Evolutionary conservation across 805 yeast genomes (phyloP).

Genomic region (Brettanomyces custersianus): DNA sequence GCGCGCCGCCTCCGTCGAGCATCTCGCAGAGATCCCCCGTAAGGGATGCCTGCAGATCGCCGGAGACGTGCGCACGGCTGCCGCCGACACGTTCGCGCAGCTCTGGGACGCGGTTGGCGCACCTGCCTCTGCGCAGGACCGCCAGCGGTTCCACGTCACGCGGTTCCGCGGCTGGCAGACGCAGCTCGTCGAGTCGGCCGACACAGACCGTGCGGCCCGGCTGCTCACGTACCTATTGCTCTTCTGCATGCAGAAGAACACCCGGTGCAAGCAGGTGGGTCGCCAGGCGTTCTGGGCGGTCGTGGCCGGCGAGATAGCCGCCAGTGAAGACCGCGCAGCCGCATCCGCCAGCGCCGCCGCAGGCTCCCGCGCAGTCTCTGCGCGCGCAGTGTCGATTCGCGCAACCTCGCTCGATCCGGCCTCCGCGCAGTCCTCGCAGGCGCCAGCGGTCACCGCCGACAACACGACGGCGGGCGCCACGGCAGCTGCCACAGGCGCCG

Average conservation of each 20-base stretch:
- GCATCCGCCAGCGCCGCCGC: neutral
- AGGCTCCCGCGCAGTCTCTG: too few relatives aligned
- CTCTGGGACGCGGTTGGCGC: constrained; percentile 74
- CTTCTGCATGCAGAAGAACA: constrained; percentile 60
- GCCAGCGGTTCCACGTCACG: constrained; percentile 47
- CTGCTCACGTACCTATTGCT: constrained; percentile 55
- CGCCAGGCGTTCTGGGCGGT: constrained; percentile 64
- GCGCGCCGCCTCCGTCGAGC: constrained; percentile 51
- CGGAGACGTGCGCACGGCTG: constrained; percentile 51
- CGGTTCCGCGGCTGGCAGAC: constrained; percentile 62
- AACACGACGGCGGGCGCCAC: too few relatives aligned
- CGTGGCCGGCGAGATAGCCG: constrained; percentile 55
- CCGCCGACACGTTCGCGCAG: constrained; percentile 44
- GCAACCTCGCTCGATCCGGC: too few relatives aligned
- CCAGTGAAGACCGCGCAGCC: constrained; percentile 35
- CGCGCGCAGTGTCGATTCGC: too few relatives aligned
- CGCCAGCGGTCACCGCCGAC: too few relatives aligned
- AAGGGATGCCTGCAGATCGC: constrained; percentile 59
- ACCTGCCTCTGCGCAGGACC: constrained; percentile 46
- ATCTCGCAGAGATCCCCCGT: constrained; percentile 62
- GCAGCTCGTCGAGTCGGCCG: neutral
- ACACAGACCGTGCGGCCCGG: constrained; percentile 26
- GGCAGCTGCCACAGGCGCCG: too few relatives aligned
- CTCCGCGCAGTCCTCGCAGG: too few relatives aligned
- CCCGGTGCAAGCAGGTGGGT: constrained; percentile 51